Evolutionary conservation across 106 monocot genomes (phyloP), one percentile per base, ranked within the genome.

Genomic region (Dendrobium nobile): DNA sequence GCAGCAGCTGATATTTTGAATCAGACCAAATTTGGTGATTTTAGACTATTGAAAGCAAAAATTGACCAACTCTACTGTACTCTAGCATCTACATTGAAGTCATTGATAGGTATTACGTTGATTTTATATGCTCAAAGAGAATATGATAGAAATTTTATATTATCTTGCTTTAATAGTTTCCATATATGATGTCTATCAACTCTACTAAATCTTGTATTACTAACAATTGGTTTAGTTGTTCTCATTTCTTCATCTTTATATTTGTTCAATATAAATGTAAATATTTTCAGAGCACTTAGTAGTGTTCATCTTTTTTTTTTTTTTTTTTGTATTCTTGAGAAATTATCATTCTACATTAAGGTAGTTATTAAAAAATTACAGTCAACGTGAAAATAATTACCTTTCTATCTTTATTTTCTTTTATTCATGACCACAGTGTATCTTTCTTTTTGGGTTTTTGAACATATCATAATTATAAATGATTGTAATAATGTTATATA

Each of bases 21-120:
- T 72, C 87, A 85, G 65, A 88, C 92, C 64, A 80, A 82, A 40
- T 95, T 76, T 87, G 95, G 98, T 79, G 81, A 86, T 64, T 84
- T 91, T 18, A 92, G 88, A 72, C 84, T 83, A 43, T 83, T 95
- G 88, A 90, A 90, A 77, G 87, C 83, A 48, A 92, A 92, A 84
- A 73, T 98, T 76, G 84, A 78, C 37, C 95, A 98, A 78, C 90
- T 98, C 61, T 98, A 92, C 73, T 67, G 54, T 31, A 98, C 95
- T 65, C 27, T 98, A 51, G 88, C 88, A 75, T 93, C 92, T 54
- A 76, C 84, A 64, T 87, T 98, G 77, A 98, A 84, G 84, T 80
- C 85, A 80, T 75, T 94, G 40, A 84, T 81, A 89, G 94, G 94
- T 98, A 87, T 31, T 61, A 4, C 26, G 5, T 27, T 75, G 13